Base-by-base conservation (phyloP, 768 basidiomycete genomes). In the Suillus subalutaceus region DNA sequence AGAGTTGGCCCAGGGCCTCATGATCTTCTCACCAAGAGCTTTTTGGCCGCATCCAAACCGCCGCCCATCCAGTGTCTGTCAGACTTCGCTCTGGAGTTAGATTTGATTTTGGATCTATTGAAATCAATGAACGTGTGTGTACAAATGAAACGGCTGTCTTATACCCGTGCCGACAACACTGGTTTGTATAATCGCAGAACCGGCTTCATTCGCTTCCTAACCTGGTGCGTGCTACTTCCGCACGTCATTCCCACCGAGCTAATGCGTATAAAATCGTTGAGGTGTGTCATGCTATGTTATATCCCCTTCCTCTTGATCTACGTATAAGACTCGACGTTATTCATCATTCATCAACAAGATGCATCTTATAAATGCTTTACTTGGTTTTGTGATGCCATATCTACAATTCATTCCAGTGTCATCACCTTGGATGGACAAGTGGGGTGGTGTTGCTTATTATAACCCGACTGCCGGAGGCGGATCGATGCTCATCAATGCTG, bases 401-500 rank as follows among this genome's bases (percentile, higher is more conserved):
- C 26, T 60, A 15, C 18, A 41, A 32, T 43, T 7, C 10, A 32
- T 12, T 20, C 18, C 18, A 20, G 40, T 32, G 6, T 13, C 40
- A 30, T 43, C 30, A 32, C 9, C 26, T 10, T 32, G 30, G 1
- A 60, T 60, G 12, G 41, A 16, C 59, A 43, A 60, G 30, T 18
- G 10, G 59, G 30, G 20, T 43, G 57, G 50, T 2, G 72, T 75
- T 8, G 74, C 72, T 9, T 85, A 75, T 67, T 75, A 78, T 43
- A 60, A 79, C 38, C 84, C 84, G 1, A 66, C 68, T 4, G 8
- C 18, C 0, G 67, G 65, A 2, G 85, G 83, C 1, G 84, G 84
- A 3, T 84, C 85, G 3, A 78, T 79, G 80, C 78, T 85, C 44
- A 73, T 76, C 60, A 69, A 80, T 38, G 75, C 83, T 20, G 72